A percentile compares a stretch with the other conserved stretches of the same genome.
phyloP scores from a whole-genome alignment of 352 stramenopile species.

The Globisporangium radiosum region DNA sequence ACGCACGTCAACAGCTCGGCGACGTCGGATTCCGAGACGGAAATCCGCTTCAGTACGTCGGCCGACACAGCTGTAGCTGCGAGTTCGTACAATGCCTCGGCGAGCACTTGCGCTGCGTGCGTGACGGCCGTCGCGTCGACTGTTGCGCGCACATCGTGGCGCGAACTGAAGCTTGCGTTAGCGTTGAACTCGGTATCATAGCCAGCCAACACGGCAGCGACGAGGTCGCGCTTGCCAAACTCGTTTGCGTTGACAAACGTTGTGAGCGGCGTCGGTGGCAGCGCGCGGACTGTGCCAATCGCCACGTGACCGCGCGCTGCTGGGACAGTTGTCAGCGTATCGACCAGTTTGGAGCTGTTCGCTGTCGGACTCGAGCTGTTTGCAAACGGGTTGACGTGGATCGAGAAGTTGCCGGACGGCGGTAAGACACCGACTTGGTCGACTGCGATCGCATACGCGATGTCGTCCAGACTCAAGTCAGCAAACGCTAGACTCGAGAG shows the following conservation, averaged over 20 bases:
- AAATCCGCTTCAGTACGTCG: conserved; percentile 26
- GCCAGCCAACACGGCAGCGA: conserved; percentile 57
- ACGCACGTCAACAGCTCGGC: conserved; percentile 52
- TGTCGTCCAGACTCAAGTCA: conserved; percentile 39
- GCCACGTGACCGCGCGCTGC: conserved; percentile 37
- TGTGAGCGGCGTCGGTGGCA: conserved; percentile 58
- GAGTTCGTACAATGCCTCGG: conserved; percentile 61
- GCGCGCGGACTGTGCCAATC: conserved; percentile 25
- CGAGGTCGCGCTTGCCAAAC: conserved; percentile 53
- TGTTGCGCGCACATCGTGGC: conserved; percentile 46
- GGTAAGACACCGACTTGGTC: conserved; percentile 66
- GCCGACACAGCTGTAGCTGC: conserved; percentile 43
- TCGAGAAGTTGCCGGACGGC: conserved; percentile 45
- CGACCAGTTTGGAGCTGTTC: neutral
- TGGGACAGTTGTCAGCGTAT: conserved; percentile 44
- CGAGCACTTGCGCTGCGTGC: conserved; percentile 62
- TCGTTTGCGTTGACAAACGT: conserved; percentile 74
- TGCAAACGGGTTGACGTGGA: conserved; percentile 56
- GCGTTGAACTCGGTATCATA: conserved; percentile 29
- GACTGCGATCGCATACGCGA: conserved; percentile 70
- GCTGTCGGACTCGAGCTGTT: conserved; percentile 10
- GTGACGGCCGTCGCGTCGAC: conserved; percentile 47
- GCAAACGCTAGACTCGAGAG: conserved; percentile 51
- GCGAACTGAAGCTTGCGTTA: conserved; percentile 53
- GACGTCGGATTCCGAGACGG: conserved; percentile 56